Base-by-base conservation (phyloP, 192 early-diverging fungal species). In the Rhizoclosmatium globosum region DNA sequence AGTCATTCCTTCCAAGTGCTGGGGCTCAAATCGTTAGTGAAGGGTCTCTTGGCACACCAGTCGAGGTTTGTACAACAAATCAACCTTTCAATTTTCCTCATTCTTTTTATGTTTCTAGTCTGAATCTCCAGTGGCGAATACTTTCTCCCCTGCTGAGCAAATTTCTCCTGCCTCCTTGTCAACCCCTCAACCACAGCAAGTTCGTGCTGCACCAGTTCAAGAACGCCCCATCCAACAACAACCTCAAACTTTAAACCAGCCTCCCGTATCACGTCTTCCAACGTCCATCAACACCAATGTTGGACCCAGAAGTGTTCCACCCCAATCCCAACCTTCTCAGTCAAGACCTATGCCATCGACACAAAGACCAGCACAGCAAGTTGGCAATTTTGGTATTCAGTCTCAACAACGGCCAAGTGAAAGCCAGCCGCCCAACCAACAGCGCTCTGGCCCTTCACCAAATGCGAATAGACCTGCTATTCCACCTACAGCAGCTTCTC, bases 21-120 rank as follows among this genome's bases (percentile, higher is more conserved):
- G 74, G 74, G 1, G 74, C 74, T 76, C 74, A 76, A 53, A 64
- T 76, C 66, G 46, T 76, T 4, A 19, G 7, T 41, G 74, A 64
- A 67, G 61, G 64, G 7, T n/a, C 61, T 13, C 44, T 74, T 19
- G 64, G 74, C 21, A 31, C 17, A 21, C 15, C 50, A 21, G n/a
- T 21, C 9, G 46, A 15, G 47, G 53, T 71, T 15, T n/a, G 45
- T 48, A 31, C 31, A 31, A 31, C 31, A 31, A 31, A 53, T 71
- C n/a, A 53, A 19, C 50, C 45, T 48, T 71, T 71, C 21, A n/a
- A 53, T 48, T 53, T 71, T 17, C 3, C 13, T 71, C n/a, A 48
- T 47, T 71, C 23, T 62, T 19, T 62, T 7, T 62, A 39, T 62
- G 38, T 19, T 9, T 62, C 1, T 19, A 21, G 4, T 7, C 7